phyloP scores from a whole-genome alignment of 352 stramenopile species.

The Pythium dissotocum region DNA sequence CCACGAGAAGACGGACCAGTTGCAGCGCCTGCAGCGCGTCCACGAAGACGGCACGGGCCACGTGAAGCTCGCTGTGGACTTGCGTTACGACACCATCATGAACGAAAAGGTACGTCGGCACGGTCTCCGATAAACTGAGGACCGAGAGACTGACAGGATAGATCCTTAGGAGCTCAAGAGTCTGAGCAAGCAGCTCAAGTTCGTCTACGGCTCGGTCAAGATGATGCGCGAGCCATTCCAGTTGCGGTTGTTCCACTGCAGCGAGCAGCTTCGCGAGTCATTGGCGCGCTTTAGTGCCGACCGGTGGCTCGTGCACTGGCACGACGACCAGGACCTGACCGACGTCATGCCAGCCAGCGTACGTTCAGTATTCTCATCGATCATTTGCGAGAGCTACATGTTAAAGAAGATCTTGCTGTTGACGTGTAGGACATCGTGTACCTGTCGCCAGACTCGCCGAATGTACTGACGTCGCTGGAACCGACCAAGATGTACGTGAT shows the following conservation, averaged over 20 bases:
- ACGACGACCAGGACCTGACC: conserved; percentile 35
- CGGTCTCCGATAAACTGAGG: not conserved
- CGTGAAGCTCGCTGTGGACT: conserved; percentile 62
- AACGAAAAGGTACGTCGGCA: conserved; percentile 56
- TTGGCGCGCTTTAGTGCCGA: conserved; percentile 63
- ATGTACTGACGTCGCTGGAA: conserved; percentile 61
- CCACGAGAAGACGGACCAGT: conserved; percentile 32
- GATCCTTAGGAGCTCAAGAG: conserved; percentile 53
- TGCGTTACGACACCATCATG: conserved; percentile 81
- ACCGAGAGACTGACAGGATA: not conserved
- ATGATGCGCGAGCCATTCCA: conserved; percentile 69
- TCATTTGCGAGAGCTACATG: not conserved
- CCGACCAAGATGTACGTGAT: conserved; percentile 77
- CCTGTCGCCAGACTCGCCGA: conserved; percentile 71
- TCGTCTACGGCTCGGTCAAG: conserved; percentile 68
- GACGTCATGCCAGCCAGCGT: conserved; percentile 38
- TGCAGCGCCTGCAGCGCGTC: conserved; percentile 35
- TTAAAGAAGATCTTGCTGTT: not conserved
- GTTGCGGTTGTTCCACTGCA: conserved; percentile 61
- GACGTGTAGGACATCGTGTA: conserved; percentile 59
- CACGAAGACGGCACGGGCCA: conserved; percentile 23
- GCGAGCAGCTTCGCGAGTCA: conserved; percentile 41
- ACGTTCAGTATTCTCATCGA: not conserved
- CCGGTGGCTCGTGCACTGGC: conserved; percentile 64
- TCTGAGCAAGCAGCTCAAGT: conserved; percentile 74